Evolutionary conservation across 2,329 filamentous ascomycete genomes (phyloP), one percentile per base, ranked within the genome.

Genomic region (Ophiostoma ulmi): DNA sequence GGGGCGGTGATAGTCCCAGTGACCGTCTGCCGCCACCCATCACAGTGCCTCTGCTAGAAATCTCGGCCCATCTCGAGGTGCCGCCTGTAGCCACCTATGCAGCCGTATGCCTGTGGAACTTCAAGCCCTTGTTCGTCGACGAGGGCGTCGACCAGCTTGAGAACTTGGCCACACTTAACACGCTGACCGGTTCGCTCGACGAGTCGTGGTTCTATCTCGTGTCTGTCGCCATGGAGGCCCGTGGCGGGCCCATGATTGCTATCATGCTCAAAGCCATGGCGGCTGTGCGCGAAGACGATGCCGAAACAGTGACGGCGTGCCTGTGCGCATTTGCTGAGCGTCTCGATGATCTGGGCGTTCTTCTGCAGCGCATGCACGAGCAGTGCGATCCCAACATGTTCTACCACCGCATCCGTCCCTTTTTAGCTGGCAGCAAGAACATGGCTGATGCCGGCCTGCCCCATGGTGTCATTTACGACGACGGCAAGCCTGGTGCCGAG

Each of bases 201-300:
- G 95, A 99, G 81, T 97, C 95, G 73, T 99, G 95, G 95, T 99
- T 99, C 78, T 99, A 98, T 78, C 85, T 99, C 14, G 88, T 98
- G 69, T 97, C 93, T 0, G 92, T 97, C 3, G 95, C 94, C 73
- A 97, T 99, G 74, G 95, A 99, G 81, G 93, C 94, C 70, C 90
- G 93, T 70, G 94, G 93, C 36, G 95, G 90, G 0, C 91, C 93
- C 3, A 91, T 94, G 71, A 89, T 99, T 69, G 89, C 93, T 0
- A 82, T 97, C 72, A 97, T 97, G 92, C 84, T 99, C 61, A 86
- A 89, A 58, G 95, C 95, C 66, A 94, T 99, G 71, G 84, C 87
- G 69, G 94, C 94, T 48, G 94, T 90, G 31, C 88, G 93, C 68
- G 81, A 85, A 26, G 85, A 87, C 71, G 90, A 98, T 76, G 86